Evolutionary conservation across 495 filamentous ascomycete species (phyloP).

Genomic region (Aeminium ludgeri): DNA sequence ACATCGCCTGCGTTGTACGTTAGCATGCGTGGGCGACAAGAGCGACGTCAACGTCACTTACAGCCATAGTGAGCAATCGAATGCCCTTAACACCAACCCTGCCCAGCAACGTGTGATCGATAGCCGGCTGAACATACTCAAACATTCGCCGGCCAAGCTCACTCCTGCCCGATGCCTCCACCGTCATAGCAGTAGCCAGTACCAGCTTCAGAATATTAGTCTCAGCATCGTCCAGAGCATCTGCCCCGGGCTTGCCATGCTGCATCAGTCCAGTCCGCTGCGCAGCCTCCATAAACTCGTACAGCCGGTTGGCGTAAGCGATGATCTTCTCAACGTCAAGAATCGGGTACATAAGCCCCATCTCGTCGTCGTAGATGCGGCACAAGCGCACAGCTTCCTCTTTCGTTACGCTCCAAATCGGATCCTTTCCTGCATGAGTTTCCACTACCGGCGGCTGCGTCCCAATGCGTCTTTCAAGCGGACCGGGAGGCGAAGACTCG

Average conservation of each 20-base stretch:
- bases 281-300: slow-evolving; percentile 55
- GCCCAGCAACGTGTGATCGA: slow-evolving; percentile 51
- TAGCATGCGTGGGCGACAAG: neutral
- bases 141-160: slow-evolving; percentile 53
- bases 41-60: slow-evolving; percentile 27
- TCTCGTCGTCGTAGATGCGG: slow-evolving; percentile 62
- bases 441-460: slow-evolving; percentile 20
- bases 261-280: slow-evolving; percentile 40
- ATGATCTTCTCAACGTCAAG: slow-evolving; percentile 51
- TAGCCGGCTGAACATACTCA: slow-evolving; percentile 48
- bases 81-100: slow-evolving; percentile 50
- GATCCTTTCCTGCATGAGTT: slow-evolving; percentile 42
- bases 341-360: slow-evolving; percentile 74
- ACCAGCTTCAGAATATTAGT: slow-evolving; percentile 63
- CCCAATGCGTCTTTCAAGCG: slow-evolving; percentile 11
- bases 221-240: slow-evolving; percentile 48
- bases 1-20: slow-evolving; percentile 44
- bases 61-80: slow-evolving; percentile 53
- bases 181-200: slow-evolving; percentile 53
- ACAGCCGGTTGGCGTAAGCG: slow-evolving; percentile 45
- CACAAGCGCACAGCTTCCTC: slow-evolving; percentile 58
- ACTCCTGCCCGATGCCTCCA: slow-evolving; percentile 62
- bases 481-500: slow-evolving; percentile 29
- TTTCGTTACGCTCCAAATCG: slow-evolving; percentile 54
- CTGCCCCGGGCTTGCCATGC: slow-evolving; percentile 35